Evolutionary conservation across 371 early-diverging fungal genomes (phyloP).

Genomic region (Phascolomyces articulosus): DNA sequence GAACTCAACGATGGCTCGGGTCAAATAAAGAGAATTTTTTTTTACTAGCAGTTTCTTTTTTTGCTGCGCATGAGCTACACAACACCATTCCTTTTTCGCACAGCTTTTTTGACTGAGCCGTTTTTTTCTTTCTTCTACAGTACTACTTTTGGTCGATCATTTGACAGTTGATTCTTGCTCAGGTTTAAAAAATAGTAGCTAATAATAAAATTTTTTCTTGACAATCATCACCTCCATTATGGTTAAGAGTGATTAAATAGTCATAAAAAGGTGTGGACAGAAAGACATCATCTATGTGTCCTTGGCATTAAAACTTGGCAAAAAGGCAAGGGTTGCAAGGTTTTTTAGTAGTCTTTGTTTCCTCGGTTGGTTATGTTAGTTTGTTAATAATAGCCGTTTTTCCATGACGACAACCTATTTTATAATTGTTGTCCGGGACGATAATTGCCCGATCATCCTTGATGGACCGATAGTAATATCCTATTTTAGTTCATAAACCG

Average conservation of each 20-base stretch:
- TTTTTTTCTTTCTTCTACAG: background rate
- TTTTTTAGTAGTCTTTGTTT: background rate
- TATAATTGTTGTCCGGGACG: background rate
- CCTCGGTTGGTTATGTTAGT: no score
- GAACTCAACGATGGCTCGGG: background rate
- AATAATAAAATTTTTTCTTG: no score
- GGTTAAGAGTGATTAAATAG: no score
- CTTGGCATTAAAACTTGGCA: background rate
- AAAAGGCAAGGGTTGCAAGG: background rate
- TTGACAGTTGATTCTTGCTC: constrained; percentile 4
- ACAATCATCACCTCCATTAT: no score
- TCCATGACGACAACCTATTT: background rate
- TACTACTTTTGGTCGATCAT: background rate
- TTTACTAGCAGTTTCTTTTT: background rate
- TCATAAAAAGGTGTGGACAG: no score
- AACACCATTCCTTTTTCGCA: constrained; percentile 3
- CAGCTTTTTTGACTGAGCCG: background rate
- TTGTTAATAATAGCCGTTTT: background rate
- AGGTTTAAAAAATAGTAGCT: background rate
- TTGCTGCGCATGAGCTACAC: background rate
- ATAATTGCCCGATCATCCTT: no score
- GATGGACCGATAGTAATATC: background rate
- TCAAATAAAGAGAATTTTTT: background rate
- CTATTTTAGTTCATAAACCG: background rate
- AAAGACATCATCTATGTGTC: background rate